phyloP scores from a whole-genome alignment of 208 protist species.

The Acanthamoeba triangularis region DNA sequence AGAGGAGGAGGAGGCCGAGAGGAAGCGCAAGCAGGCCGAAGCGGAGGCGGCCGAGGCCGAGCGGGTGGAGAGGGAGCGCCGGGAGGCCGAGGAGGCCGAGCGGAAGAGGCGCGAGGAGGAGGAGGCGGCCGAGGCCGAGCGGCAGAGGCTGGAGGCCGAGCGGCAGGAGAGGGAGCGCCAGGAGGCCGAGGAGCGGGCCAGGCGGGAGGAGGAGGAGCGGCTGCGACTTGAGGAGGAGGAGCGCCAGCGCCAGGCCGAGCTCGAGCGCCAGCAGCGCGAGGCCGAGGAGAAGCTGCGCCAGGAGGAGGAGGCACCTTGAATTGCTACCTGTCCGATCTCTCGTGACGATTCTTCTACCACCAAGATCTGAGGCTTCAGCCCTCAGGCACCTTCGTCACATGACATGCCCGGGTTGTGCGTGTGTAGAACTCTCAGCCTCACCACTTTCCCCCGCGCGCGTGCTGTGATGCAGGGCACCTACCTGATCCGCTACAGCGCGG shows the following conservation, averaged over 20 bases:
- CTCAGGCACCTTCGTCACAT: neutral
- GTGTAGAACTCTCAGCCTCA: too few species aligned
- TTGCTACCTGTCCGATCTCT: neutral
- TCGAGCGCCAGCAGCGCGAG: neutral
- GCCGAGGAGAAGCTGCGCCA: neutral
- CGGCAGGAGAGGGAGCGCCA: neutral
- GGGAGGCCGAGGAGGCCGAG: neutral
- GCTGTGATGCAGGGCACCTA: constrained; percentile 1
- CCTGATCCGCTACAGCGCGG: constrained; percentile 62
- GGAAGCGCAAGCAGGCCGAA: neutral
- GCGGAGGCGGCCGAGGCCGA: neutral
- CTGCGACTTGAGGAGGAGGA: neutral
- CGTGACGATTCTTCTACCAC: neutral
- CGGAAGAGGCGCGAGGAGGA: neutral
- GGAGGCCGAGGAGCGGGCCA: neutral
- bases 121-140: neutral
- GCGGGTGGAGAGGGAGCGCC: neutral
- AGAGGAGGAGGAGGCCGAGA: constrained; percentile 3
- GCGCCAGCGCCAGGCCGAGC: neutral
- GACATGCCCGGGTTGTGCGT: neutral
- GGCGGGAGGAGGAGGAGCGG: neutral
- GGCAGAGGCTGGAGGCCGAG: neutral
- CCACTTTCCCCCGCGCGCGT: neutral
- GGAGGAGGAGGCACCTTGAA: neutral
- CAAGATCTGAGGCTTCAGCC: neutral